Percentiles rank a stretch among this genome's conserved stretches.
These are phyloP conservation scores for Akanthomyces uredinophilus DNA, from an alignment of 2,329 filamentous ascomycete species.

Conservation along the genomic window DNA sequence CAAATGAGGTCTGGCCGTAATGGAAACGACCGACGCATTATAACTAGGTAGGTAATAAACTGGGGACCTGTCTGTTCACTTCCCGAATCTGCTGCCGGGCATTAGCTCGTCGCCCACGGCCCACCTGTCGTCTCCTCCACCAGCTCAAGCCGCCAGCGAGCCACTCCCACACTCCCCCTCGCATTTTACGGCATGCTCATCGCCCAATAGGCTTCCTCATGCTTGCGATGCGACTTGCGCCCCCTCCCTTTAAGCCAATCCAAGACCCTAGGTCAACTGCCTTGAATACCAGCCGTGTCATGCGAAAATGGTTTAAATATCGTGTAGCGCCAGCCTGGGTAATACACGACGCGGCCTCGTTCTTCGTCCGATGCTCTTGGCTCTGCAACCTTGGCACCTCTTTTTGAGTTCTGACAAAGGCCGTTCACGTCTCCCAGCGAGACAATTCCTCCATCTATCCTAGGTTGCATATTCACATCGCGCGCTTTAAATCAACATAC, in stretches of 20 bases:
- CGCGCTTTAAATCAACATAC: neutral
- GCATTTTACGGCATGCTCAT: neutral
- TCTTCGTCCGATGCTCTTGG: neutral
- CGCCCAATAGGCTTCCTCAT: neutral
- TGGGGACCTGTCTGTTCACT: neutral
- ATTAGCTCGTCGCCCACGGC: constrained; percentile 7
- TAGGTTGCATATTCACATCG: neutral
- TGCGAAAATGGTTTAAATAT: constrained; percentile 3
- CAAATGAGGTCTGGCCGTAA: too few relatives aligned
- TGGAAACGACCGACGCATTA: neutral
- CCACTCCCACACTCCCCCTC: neutral
- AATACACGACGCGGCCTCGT: neutral
- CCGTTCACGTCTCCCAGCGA: neutral
- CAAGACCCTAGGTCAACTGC: neutral
- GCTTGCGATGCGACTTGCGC: neutral
- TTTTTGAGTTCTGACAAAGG: neutral
- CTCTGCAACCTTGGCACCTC: too few relatives aligned
- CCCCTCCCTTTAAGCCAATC: neutral
- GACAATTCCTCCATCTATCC: neutral
- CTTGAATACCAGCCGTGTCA: neutral
- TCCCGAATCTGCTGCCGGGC: constrained; percentile 18
- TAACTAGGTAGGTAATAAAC: too few relatives aligned
- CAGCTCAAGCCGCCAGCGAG: neutral
- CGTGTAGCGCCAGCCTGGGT: neutral
- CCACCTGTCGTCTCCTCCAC: neutral